Percentiles rank a stretch among this genome's conserved stretches.
Conservation (phyloP, 805 yeast genomes). For the Kuraishia ogatae region DNA sequence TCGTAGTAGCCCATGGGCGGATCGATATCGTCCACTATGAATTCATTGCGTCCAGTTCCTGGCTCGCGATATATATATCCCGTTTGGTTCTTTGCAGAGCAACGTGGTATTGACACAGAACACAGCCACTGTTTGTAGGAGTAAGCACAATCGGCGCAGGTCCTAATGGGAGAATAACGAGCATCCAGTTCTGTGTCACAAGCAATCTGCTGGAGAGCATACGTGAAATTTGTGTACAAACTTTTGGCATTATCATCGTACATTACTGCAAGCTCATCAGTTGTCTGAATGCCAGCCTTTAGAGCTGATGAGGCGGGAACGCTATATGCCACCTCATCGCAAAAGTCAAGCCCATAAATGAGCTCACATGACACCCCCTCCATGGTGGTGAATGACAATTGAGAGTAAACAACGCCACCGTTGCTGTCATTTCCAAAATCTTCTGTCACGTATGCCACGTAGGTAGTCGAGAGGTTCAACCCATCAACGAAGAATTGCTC, state of each 20-base stretch:
- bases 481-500: slow-evolving; percentile 59
- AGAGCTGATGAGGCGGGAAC: slow-evolving; percentile 47
- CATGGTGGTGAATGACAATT: slow-evolving; percentile 50
- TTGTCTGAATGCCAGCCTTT: slow-evolving; percentile 19
- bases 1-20: slow-evolving; percentile 62
- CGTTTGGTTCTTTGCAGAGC: slow-evolving; percentile 42
- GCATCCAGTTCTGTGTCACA: slow-evolving; percentile 66
- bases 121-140: slow-evolving; percentile 87
- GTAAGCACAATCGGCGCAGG: slow-evolving; percentile 63
- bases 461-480: slow-evolving; percentile 50
- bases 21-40: slow-evolving; percentile 38
- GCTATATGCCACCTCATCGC: slow-evolving; percentile 76
- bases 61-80: slow-evolving; percentile 38
- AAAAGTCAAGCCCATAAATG: slow-evolving; percentile 67
- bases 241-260: slow-evolving; percentile 60
- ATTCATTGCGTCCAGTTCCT: slow-evolving; percentile 49
- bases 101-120: slow-evolving; percentile 79
- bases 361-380: slow-evolving; percentile 55
- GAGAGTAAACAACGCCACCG: slow-evolving; percentile 60
- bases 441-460: slow-evolving; percentile 55
- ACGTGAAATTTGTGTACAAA: slow-evolving; percentile 57
- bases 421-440: slow-evolving; percentile 25
- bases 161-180: slow-evolving; percentile 61
- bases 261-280: slow-evolving; percentile 26
- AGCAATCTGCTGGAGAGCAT: slow-evolving; percentile 65